Conservation (phyloP, 2,329 filamentous ascomycete species). For the Aureobasidium sp. region DNA sequence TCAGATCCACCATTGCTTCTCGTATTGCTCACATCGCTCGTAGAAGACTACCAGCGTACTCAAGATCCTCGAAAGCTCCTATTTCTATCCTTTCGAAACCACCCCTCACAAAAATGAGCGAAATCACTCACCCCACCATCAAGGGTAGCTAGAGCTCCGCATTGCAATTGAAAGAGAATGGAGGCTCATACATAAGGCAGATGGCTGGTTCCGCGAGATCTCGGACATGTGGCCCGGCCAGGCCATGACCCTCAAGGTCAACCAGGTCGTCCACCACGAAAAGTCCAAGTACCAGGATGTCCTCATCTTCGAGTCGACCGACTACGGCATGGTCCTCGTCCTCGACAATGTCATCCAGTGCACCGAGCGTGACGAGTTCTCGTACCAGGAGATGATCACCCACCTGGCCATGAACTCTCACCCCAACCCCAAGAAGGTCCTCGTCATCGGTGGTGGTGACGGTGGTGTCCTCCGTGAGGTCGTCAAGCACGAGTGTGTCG, state of each 20-base stretch:
- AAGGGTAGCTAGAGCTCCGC: slow-evolving; percentile 48
- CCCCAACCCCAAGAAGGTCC: slow-evolving; percentile 95
- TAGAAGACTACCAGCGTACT: slow-evolving; percentile 4
- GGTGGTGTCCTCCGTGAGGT: slow-evolving; percentile 96
- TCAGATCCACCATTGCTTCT: slow-evolving; percentile 8
- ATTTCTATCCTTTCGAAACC: neutral
- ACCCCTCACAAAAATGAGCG: slow-evolving; percentile 46
- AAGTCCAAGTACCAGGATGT: slow-evolving; percentile 99
- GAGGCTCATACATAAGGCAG: slow-evolving; percentile 40
- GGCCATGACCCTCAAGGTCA: slow-evolving; percentile 97
- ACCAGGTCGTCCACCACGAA: slow-evolving; percentile 97
- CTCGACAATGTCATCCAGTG: slow-evolving; percentile 98
- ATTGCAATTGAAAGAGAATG: slow-evolving; percentile 15
- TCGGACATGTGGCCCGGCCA: slow-evolving; percentile 99
- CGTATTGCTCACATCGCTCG: slow-evolving; percentile 1
- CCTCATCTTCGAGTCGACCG: slow-evolving; percentile 94
- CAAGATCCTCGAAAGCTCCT: neutral
- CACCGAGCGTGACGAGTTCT: slow-evolving; percentile 98
- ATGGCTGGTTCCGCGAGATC: slow-evolving; percentile 99
- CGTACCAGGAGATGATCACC: slow-evolving; percentile 98
- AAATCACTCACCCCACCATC: slow-evolving; percentile 70
- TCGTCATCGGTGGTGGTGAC: slow-evolving; percentile 96
- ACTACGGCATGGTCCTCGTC: slow-evolving; percentile 93
- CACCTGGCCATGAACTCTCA: slow-evolving; percentile 98
- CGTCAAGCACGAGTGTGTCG: slow-evolving; percentile 95